These are phyloP conservation scores for Cicer judaicum DNA, from an alignment of 306 rosid species.

Conservation along the genomic window DNA sequence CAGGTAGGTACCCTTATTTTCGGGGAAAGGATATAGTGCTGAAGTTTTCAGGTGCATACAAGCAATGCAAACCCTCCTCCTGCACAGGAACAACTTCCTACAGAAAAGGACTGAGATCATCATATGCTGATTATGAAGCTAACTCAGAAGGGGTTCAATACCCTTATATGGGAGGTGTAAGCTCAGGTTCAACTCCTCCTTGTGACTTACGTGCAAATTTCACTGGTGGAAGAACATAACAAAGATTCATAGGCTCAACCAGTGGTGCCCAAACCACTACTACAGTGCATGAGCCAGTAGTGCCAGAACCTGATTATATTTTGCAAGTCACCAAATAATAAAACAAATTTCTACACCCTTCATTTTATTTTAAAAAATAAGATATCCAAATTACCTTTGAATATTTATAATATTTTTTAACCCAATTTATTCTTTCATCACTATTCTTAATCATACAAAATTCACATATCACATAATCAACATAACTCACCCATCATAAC, in stretches of 20 bases:
- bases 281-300: constrained; percentile 50
- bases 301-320: constrained; percentile 45
- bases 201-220: constrained; percentile 70
- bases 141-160: constrained; percentile 84
- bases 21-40: constrained; percentile 74
- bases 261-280: constrained; percentile 59
- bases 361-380: too few species aligned
- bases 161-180: constrained; percentile 80
- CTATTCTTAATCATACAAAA: too few species aligned
- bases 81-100: constrained; percentile 70
- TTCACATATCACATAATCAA: too few species aligned
- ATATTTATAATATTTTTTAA: too few species aligned
- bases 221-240: too few species aligned
- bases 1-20: too few species aligned
- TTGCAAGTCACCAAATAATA: too few species aligned
- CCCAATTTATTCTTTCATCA: too few species aligned
- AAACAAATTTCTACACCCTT: too few species aligned
- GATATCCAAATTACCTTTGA: too few species aligned
- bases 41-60: constrained; percentile 75
- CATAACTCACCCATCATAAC: too few species aligned
- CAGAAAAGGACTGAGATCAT: constrained; percentile 69
- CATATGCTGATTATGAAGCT: constrained; percentile 66
- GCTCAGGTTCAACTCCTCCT: constrained; percentile 84
- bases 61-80: constrained; percentile 65
- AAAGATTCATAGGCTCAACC: too few species aligned